Evolutionary conservation across 202 grass and related monocot species (phyloP).

Genomic region (Hordeum pubiflorum): DNA sequence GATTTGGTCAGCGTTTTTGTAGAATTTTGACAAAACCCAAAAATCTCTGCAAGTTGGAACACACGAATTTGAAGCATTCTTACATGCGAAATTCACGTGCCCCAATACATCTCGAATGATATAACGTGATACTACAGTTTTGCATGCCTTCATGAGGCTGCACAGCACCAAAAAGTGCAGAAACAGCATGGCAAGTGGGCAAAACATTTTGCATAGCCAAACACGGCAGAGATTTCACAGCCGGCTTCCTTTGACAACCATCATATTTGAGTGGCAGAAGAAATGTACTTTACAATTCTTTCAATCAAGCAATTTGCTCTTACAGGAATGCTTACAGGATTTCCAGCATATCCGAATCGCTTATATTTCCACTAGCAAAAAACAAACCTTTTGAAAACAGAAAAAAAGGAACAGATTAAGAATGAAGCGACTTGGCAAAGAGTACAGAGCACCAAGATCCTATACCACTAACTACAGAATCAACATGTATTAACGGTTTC

Average conservation of each 20-base stretch:
- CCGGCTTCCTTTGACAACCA: background rate
- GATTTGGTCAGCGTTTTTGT: background rate
- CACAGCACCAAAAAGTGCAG: background rate
- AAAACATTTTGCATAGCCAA: background rate
- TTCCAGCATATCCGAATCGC: conserved; percentile 33
- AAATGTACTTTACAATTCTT: conserved; percentile 46
- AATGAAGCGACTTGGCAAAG: conserved; percentile 1
- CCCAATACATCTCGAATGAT: background rate
- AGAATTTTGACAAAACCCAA: background rate
- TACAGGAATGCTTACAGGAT: conserved; percentile 33
- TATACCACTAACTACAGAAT: conserved; percentile 45
- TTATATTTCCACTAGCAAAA: conserved; percentile 32
- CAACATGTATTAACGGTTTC: conserved; percentile 32
- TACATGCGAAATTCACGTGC: background rate
- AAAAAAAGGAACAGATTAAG: background rate
- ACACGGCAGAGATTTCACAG: background rate
- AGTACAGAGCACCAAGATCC: conserved; percentile 25
- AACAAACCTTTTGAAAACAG: conserved; percentile 25
- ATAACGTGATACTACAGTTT: background rate
- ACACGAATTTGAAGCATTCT: background rate
- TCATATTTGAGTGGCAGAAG: background rate
- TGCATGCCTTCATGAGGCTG: background rate
- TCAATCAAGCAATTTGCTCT: conserved; percentile 28
- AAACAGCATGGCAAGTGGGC: background rate
- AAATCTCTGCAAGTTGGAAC: background rate